Conservation (phyloP, 805 yeast genomes). For the Wilhelminamyces savonicus region DNA sequence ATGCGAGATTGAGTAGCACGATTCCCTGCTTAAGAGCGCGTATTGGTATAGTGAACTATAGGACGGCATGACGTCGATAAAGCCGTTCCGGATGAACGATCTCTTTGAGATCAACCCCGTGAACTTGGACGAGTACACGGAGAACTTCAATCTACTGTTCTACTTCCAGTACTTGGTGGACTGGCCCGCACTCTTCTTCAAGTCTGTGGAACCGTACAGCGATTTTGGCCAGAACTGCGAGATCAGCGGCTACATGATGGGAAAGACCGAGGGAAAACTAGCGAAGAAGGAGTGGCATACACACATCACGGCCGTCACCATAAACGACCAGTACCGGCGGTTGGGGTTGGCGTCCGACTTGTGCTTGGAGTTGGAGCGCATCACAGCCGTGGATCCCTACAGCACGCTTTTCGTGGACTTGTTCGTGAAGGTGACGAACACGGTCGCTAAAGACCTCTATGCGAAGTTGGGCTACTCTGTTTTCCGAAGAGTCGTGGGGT, state of each 20-base stretch:
- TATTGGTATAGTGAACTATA: too few species aligned
- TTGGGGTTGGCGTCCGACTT: conserved; percentile 79
- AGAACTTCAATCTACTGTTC: conserved; percentile 79
- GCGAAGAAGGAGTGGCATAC: conserved; percentile 82
- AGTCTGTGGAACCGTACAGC: conserved; percentile 42
- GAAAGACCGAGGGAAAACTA: conserved; percentile 82
- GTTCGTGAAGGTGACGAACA: conserved; percentile 84
- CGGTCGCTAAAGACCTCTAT: conserved; percentile 72
- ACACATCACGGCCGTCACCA: conserved; percentile 94
- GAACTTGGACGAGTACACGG: conserved; percentile 86
- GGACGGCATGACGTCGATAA: conserved; percentile 69
- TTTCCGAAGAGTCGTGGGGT: conserved; percentile 81
- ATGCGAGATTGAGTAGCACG: too few species aligned
- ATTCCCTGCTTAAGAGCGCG: too few species aligned
- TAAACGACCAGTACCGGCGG: conserved; percentile 75
- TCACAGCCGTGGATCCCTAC: conserved; percentile 68
- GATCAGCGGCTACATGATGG: conserved; percentile 80
- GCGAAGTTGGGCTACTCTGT: conserved; percentile 83
- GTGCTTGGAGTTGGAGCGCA: conserved; percentile 65
- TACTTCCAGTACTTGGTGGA: conserved; percentile 74
- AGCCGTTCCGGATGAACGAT: conserved; percentile 85
- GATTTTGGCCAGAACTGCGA: conserved; percentile 11
- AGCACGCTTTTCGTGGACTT: conserved; percentile 82
- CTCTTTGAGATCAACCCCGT: conserved; percentile 65
- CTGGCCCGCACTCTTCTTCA: conserved; percentile 90